phyloP scores from a whole-genome alignment of 1,284 basidiomycete species.

The Psilocybe mexicana region DNA sequence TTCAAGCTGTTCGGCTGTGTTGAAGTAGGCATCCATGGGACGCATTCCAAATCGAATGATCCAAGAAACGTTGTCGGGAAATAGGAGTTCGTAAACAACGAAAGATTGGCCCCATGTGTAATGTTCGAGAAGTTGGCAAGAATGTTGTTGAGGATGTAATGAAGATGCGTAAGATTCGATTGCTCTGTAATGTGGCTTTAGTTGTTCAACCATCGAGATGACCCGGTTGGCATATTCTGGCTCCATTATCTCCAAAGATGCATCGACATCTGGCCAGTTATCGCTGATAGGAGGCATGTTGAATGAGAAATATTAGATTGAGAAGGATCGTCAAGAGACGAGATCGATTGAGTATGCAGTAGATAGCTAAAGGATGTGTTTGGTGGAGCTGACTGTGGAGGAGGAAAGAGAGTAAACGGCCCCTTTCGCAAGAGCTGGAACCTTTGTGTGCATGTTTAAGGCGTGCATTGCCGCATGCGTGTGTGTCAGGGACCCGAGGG shows the following conservation, averaged over 20 bases:
- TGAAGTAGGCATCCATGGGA: conserved; percentile 39
- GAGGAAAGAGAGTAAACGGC: conserved; percentile 15
- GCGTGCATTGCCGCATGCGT: conserved; percentile 21
- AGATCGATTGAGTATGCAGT: conserved; percentile 1
- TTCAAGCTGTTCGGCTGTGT: conserved; percentile 39
- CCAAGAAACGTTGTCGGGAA: conserved; percentile 33
- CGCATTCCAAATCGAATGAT: conserved; percentile 40
- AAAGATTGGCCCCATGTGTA: conserved; percentile 43
- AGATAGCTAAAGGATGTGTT: neutral
- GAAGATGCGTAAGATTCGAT: conserved; percentile 35
- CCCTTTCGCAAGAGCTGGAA: conserved; percentile 11
- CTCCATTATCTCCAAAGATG: conserved; percentile 34
- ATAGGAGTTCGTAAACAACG: conserved; percentile 36
- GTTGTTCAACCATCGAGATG: conserved; percentile 34
- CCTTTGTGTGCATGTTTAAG: conserved; percentile 22
- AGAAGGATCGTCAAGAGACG: neutral
- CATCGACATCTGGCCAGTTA: conserved; percentile 36
- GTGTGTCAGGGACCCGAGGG: conserved; percentile 20
- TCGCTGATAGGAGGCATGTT: conserved; percentile 34
- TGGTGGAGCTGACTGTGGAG: conserved; percentile 11
- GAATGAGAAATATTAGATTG: neutral
- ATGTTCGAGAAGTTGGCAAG: conserved; percentile 31
- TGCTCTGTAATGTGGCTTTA: conserved; percentile 29
- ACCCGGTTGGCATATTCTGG: conserved; percentile 34
- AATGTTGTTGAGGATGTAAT: conserved; percentile 29